Evolutionary conservation across 805 yeast genomes (phyloP), one percentile per base, ranked within the genome.

Genomic region (Nematodospora valgi): DNA sequence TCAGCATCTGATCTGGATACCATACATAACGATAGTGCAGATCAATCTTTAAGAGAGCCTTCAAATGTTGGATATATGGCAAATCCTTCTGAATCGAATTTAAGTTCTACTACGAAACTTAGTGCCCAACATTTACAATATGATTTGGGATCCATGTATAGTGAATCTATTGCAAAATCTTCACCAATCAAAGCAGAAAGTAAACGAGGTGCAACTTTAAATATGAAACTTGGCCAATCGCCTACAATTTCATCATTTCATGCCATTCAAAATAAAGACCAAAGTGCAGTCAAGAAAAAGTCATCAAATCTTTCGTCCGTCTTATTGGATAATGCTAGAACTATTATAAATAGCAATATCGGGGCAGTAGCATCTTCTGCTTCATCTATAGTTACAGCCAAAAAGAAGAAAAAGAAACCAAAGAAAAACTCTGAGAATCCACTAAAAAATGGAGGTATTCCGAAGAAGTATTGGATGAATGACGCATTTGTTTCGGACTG

Each of bases 401-500:
- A 45, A 25, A 49, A 46, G 38, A 55, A 47, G 44, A 56, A 48
- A 38, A 59, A 48, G 41, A 54, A 51, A 34, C 59, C 59, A 2
- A 55, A 52, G 27, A 46, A 51, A 21, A 42, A 56, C 5, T 59
- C 65, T 2, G 63, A 65, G 30, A 68, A 68, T 34, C 74, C 74
- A 1, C 55, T 68, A 37, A 68, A 68, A 40, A 58, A 52, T 27
- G 74, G 74, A 25, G 79, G 82, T 1, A 68, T 82, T 4, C 79
- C 83, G 2, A 74, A 76, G 40, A 91, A 87, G 52, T 91, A 87
- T 55, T 91, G 98, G 98, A 82, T 91, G 86, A 87, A 89, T 49
- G 97, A 91, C 62, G 85, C 91, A 27, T 85, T 87, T 40, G 95
- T 95, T 0, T 75, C 81, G 6, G 93, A 87, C 43, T 91, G 98